A percentile compares a stretch with the other conserved stretches of the same genome.
Conservation (phyloP, 2,329 filamentous ascomycete species). For the Bipolaris zeicola region DNA sequence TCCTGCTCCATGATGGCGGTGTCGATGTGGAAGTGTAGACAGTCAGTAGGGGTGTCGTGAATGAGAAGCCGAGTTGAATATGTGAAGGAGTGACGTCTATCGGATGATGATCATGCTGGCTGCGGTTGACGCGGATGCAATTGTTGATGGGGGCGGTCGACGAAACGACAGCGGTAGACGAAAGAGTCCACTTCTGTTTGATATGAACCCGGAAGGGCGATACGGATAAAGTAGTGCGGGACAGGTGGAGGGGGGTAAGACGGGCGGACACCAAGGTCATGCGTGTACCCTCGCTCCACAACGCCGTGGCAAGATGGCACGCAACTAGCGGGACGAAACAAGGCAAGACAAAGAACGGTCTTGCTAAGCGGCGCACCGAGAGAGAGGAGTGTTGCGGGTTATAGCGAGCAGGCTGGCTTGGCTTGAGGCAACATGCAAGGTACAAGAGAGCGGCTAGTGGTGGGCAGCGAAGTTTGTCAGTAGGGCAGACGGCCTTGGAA, state of each 20-base stretch:
- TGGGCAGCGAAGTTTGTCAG: conserved; percentile 31
- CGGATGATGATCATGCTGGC: conserved; percentile 37
- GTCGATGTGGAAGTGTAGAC: not conserved
- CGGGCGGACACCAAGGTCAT: conserved; percentile 39
- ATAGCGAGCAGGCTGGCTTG: conserved; percentile 29
- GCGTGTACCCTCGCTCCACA: conserved; percentile 41
- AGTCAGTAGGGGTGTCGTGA: not conserved
- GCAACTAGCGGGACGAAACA: conserved; percentile 31
- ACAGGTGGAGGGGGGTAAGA: conserved; percentile 32
- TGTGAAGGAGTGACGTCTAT: conserved; percentile 29
- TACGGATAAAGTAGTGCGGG: conserved; percentile 42
- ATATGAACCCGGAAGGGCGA: conserved; percentile 30
- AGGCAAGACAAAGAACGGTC: conserved; percentile 31
- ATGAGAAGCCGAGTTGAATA: conserved; percentile 21
- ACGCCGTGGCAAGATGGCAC: conserved; percentile 35
- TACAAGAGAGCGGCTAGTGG: conserved; percentile 30
- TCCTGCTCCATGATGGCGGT: conserved; percentile 35
- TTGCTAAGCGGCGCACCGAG: conserved; percentile 34
- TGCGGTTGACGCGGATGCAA: conserved; percentile 27
- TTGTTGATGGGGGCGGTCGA: conserved; percentile 1
- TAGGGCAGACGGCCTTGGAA: conserved; percentile 31
- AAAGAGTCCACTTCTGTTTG: conserved; percentile 30
- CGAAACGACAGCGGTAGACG: conserved; percentile 19
- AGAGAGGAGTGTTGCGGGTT: conserved; percentile 34
- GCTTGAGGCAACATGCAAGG: conserved; percentile 36